Evolutionary conservation across 1,284 basidiomycete genomes (phyloP).

Genomic region (Pyrrhoderma lamaoense): DNA sequence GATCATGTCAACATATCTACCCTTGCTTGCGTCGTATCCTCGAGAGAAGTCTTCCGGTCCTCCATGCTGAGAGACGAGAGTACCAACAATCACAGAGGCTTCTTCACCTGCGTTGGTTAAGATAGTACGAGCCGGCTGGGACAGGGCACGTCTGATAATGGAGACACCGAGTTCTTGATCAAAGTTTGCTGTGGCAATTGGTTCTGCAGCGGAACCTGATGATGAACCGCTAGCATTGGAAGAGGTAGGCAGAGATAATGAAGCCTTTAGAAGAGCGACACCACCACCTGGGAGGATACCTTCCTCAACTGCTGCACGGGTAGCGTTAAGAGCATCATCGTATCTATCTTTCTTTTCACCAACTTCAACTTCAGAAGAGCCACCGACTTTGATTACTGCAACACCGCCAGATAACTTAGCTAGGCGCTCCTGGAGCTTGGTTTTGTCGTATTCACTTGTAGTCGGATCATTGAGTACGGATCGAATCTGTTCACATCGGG

Average conservation of each 20-base stretch:
- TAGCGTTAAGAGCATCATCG: constrained; percentile 96
- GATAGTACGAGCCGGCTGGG: constrained; percentile 83
- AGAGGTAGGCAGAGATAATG: constrained; percentile 63
- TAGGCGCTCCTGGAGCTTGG: constrained; percentile 94
- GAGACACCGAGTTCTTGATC: constrained; percentile 95
- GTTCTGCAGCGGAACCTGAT: constrained; percentile 42
- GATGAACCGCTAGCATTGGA: constrained; percentile 35
- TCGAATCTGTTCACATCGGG: constrained; percentile 94
- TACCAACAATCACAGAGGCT: constrained; percentile 88
- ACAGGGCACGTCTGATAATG: constrained; percentile 87
- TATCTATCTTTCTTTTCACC: constrained; percentile 99
- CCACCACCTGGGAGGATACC: constrained; percentile 97
- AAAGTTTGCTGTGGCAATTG: constrained; percentile 85
- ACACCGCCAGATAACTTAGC: constrained; percentile 96
- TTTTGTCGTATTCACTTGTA: constrained; percentile 91
- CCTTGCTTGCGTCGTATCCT: constrained; percentile 91
- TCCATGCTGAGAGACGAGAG: constrained; percentile 66
- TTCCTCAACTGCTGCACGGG: constrained; percentile 96
- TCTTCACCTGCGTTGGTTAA: constrained; percentile 95
- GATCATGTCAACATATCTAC: constrained; percentile 94
- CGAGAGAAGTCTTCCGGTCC: constrained; percentile 63
- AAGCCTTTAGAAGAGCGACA: constrained; percentile 87
- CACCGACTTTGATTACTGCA: constrained; percentile 97
- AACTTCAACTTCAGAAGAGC: constrained; percentile 91
- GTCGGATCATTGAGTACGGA: constrained; percentile 75